phyloP scores from a whole-genome alignment of 1,284 basidiomycete species.

The Coniferiporia weirii region DNA sequence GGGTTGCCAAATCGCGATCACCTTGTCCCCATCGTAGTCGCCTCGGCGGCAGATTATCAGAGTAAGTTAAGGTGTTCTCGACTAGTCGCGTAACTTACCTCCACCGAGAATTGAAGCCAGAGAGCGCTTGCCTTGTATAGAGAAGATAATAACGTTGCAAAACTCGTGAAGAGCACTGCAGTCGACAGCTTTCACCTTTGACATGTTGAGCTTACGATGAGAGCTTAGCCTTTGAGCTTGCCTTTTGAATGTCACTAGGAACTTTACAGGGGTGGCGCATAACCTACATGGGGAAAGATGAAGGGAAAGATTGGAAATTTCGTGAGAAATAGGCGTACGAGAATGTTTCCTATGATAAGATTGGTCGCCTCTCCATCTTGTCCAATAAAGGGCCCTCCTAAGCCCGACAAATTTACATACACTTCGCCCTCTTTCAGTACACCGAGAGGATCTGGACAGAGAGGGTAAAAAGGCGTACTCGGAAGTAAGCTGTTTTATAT shows the following conservation, averaged over 20 bases:
- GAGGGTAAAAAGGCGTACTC: neutral
- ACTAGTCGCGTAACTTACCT: slow-evolving; percentile 25
- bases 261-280: slow-evolving; percentile 44
- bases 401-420: slow-evolving; percentile 30
- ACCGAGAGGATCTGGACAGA: slow-evolving; percentile 31
- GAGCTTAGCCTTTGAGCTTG: slow-evolving; percentile 14
- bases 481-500: neutral
- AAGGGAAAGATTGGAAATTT: too few species aligned
- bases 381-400: slow-evolving; percentile 24
- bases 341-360: slow-evolving; percentile 34
- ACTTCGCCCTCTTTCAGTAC: slow-evolving; percentile 35
- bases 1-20: slow-evolving; percentile 36
- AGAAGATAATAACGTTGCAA: slow-evolving; percentile 39
- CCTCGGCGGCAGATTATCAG: slow-evolving; percentile 25
- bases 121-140: slow-evolving; percentile 32
- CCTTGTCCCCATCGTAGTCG: slow-evolving; percentile 43
- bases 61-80: neutral
- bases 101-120: slow-evolving; percentile 38
- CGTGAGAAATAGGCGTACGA: slow-evolving; percentile 27
- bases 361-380: slow-evolving; percentile 28
- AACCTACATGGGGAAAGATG: slow-evolving; percentile 25
- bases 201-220: neutral
- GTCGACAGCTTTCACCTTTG: slow-evolving; percentile 37
- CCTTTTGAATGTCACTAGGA: slow-evolving; percentile 41
- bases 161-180: slow-evolving; percentile 29